A percentile compares a stretch with the other conserved stretches of the same genome.
These are phyloP conservation scores for Cordyceps javanica DNA, from an alignment of 2,329 filamentous ascomycete species.

Conservation along the genomic window DNA sequence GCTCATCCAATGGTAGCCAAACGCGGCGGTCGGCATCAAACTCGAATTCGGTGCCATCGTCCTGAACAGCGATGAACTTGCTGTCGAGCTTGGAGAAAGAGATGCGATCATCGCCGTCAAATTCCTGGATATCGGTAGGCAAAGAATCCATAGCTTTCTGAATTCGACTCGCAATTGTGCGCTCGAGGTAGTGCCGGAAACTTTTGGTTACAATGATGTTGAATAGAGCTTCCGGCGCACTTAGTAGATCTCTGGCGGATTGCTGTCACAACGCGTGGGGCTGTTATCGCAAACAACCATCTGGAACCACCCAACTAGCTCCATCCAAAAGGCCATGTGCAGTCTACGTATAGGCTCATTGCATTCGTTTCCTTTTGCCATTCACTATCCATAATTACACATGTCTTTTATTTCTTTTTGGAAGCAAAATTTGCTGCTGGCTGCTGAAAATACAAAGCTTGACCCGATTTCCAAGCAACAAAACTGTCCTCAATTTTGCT, in stretches of 20 bases:
- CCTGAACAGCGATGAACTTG: conserved; percentile 78
- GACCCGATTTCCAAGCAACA: background rate
- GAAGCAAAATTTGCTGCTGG: background rate
- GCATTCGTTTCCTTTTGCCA: background rate
- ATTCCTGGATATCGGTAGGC: conserved; percentile 58
- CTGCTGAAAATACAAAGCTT: background rate
- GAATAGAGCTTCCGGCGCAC: background rate
- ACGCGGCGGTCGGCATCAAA: conserved; percentile 65
- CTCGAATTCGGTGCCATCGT: conserved; percentile 79
- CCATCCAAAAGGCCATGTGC: background rate
- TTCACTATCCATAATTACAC: background rate
- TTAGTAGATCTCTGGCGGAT: background rate
- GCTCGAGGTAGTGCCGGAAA: background rate
- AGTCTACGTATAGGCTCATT: background rate
- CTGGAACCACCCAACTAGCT: background rate
- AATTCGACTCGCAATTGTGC: conserved; percentile 19
- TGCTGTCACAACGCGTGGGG: conserved; percentile 2
- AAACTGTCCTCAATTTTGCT: conserved; percentile 22
- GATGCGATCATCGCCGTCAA: conserved; percentile 73
- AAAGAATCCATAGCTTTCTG: conserved; percentile 28
- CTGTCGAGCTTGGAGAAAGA: conserved; percentile 79
- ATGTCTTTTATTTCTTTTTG: too few species aligned
- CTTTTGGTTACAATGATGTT: conserved; percentile 1
- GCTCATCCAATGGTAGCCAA: conserved; percentile 65
- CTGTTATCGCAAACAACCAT: background rate